Evolutionary conservation across 495 filamentous ascomycete genomes (phyloP).

Genomic region (Letharia lupina): DNA sequence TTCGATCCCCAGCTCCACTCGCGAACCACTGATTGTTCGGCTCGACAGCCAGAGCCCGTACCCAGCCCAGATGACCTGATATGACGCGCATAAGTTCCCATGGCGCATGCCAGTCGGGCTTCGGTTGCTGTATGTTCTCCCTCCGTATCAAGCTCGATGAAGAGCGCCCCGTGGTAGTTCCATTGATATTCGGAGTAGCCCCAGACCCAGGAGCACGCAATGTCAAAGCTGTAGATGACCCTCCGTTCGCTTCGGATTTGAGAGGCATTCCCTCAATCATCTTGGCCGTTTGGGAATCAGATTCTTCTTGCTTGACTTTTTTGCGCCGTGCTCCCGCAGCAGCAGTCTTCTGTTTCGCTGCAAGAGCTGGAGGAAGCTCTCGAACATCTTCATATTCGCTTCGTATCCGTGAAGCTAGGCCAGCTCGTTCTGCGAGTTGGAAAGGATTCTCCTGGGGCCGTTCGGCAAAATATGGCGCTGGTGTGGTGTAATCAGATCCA

Average conservation of each 20-base stretch:
- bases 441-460: constrained; percentile 27
- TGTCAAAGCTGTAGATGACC: constrained; percentile 51
- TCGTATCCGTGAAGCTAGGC: constrained; percentile 52
- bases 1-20: constrained; percentile 89
- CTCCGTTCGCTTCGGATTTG: constrained; percentile 32
- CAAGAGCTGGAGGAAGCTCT: constrained; percentile 75
- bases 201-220: constrained; percentile 27
- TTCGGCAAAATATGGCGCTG: constrained; percentile 33
- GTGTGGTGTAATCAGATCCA: constrained; percentile 48
- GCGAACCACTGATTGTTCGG: constrained; percentile 98
- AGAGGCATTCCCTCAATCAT: constrained; percentile 60
- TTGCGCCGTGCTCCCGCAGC: constrained; percentile 52
- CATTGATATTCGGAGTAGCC: constrained; percentile 36
- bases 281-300: constrained; percentile 54
- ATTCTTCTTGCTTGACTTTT: constrained; percentile 39
- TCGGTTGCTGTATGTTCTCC: constrained; percentile 62
- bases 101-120: constrained; percentile 90
- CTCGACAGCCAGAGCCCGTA: constrained; percentile 81
- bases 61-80: constrained; percentile 94
- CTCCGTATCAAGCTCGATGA: constrained; percentile 56
- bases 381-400: constrained; percentile 76
- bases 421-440: constrained; percentile 39
- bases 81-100: constrained; percentile 99
- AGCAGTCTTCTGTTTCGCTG: constrained; percentile 67
- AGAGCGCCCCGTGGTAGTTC: constrained; percentile 39